Base-by-base conservation (phyloP, 495 filamentous ascomycete genomes). In the Neurospora sp. region DNA sequence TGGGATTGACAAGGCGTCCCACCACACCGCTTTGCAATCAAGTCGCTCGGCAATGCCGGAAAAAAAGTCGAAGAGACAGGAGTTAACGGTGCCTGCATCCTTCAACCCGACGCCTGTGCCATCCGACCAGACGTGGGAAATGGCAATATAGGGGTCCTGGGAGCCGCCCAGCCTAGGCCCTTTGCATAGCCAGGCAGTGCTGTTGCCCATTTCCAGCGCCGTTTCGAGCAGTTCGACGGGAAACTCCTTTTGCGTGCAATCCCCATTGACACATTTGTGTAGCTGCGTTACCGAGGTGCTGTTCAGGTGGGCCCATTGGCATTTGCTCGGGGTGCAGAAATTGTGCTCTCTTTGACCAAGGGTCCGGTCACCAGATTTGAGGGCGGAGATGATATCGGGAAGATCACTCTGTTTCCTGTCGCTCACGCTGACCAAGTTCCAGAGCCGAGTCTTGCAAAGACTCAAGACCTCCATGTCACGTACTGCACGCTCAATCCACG, bases 101-200 rank as follows among this genome's bases (percentile, higher is more conserved):
- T 72, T 69, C 45, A 69, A 59, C 11, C 74, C 70, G 6, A 76
- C 72, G 9, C 74, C 77, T 1, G 77, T 78, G 1, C 77, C 77
- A 70, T 78, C 77, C 13, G 75, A 72, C 77, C 77, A 77, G 19
- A 77, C 73, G 39, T 77, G 77, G 24, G 77, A 78, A 13, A 78
- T 77, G n/a, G 75, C 77, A 24, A 73, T 66, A 59, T 72, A 78
- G 17, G 69, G 39, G 39, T 42, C 39, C 39, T 42, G 39, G 15
- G 39, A 42, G 34, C 69, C 69, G 69, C 69, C 5, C 31, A 70
- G 1, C 69, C 1, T 70, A 9, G 31, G 0, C 2, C 1, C 7
- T 10, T 36, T n/a, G 69, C 21, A 37, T 38, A 70, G 21, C 69
- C 69, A 70, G 31, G 69, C 69, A 5, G 69, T 70, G 69, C 69